A percentile compares a stretch with the other conserved stretches of the same genome.
Evolutionary conservation across 768 basidiomycete species (phyloP).

Genomic region (Naematelia encephala): DNA sequence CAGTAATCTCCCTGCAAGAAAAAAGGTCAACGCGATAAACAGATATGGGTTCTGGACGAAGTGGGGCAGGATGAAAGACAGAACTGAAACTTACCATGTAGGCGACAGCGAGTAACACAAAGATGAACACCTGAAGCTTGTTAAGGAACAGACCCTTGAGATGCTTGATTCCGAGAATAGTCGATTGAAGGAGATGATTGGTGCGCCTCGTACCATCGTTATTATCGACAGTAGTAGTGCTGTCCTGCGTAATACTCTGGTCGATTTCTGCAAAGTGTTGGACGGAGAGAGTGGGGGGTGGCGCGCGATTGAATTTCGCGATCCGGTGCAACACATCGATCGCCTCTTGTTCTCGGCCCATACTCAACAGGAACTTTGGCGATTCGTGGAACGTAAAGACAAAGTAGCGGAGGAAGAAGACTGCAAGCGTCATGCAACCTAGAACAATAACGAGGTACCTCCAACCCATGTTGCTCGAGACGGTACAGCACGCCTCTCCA

Average conservation of each 20-base stretch:
- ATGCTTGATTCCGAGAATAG: slow-evolving; percentile 37
- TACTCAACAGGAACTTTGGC: slow-evolving; percentile 61
- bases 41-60: background rate
- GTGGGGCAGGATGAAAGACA: too few relatives aligned
- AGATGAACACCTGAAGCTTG: slow-evolving; percentile 41
- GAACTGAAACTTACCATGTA: slow-evolving; percentile 48
- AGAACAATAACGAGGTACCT: slow-evolving; percentile 57
- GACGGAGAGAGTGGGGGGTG: slow-evolving; percentile 45
- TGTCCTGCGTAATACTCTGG: slow-evolving; percentile 13
- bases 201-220: slow-evolving; percentile 7
- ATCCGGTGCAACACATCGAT: slow-evolving; percentile 54
- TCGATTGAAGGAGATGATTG: slow-evolving; percentile 20
- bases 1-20: slow-evolving; percentile 35
- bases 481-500: slow-evolving; percentile 54
- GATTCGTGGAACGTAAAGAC: slow-evolving; percentile 63
- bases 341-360: slow-evolving; percentile 61
- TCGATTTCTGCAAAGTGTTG: slow-evolving; percentile 51
- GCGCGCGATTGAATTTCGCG: slow-evolving; percentile 51
- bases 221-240: slow-evolving; percentile 4
- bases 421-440: slow-evolving; percentile 55
- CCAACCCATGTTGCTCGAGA: slow-evolving; percentile 62
- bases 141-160: slow-evolving; percentile 50
- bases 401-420: slow-evolving; percentile 60
- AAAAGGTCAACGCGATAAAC: background rate
- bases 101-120: slow-evolving; percentile 42